Evolutionary conservation across 495 filamentous ascomycete species (phyloP).

Genomic region (Penicillium nucicola): DNA sequence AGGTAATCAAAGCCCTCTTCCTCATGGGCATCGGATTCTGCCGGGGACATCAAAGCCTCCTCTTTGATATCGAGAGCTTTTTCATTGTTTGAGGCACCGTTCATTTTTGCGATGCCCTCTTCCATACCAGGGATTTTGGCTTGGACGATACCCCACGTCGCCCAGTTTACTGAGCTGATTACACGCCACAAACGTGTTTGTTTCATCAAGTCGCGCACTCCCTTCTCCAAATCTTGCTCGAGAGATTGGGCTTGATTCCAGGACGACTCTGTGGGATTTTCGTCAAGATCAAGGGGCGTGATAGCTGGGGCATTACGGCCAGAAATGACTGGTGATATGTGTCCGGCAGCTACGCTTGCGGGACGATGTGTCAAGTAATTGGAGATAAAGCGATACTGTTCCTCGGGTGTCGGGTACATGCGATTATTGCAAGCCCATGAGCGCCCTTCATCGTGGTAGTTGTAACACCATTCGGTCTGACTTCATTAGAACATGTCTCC

Average conservation of each 20-base stretch:
- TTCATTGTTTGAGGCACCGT: not conserved
- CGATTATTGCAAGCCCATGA: conserved; percentile 66
- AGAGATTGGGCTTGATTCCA: conserved; percentile 33
- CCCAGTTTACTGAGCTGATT: conserved; percentile 86
- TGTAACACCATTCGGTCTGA: conserved; percentile 91
- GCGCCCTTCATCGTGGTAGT: conserved; percentile 73
- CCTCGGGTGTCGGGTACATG: conserved; percentile 71
- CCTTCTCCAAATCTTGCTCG: conserved; percentile 58
- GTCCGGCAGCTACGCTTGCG: conserved; percentile 43
- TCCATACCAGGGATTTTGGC: conserved; percentile 72
- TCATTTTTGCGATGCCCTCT: conserved; percentile 28
- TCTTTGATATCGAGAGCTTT: not conserved
- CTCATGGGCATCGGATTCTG: conserved; percentile 30
- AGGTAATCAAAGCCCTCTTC: conserved; percentile 87
- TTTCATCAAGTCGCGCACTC: conserved; percentile 64
- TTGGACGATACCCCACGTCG: conserved; percentile 94
- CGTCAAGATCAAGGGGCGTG: conserved; percentile 35
- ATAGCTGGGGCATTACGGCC: conserved; percentile 32
- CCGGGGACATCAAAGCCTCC: conserved; percentile 11
- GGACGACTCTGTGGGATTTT: conserved; percentile 19
- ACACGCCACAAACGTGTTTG: conserved; percentile 83
- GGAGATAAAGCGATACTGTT: conserved; percentile 80
- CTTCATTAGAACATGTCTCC: not conserved
- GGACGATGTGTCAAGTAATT: conserved; percentile 82
- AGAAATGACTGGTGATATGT: conserved; percentile 47